Conservation (phyloP, 495 filamentous ascomycete species). For the Tirmania nivea region DNA sequence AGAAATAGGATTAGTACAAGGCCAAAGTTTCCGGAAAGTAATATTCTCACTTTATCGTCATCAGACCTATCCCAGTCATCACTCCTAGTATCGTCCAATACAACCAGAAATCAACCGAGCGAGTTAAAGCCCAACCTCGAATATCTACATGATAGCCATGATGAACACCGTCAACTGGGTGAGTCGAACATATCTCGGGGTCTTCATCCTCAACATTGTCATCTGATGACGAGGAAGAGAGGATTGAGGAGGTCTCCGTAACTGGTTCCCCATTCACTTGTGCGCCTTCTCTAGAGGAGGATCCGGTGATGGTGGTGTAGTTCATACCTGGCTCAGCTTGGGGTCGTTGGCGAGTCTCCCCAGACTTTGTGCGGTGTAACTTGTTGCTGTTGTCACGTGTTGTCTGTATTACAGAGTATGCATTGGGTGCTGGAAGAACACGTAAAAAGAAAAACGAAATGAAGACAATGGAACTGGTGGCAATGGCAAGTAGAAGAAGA, state of each 20-base stretch:
- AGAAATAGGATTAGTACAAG: slow-evolving; percentile 1
- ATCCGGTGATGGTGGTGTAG: slow-evolving; percentile 26
- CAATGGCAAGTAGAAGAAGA: slow-evolving; percentile 54
- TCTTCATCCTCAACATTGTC: slow-evolving; percentile 24
- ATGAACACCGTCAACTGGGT: slow-evolving; percentile 9
- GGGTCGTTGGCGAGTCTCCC: slow-evolving; percentile 24
- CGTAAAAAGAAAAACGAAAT: slow-evolving; percentile 60
- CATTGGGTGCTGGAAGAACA: slow-evolving; percentile 39
- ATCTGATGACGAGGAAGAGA: slow-evolving; percentile 37
- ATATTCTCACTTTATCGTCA: slow-evolving; percentile 86
- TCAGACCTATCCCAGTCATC: slow-evolving; percentile 76
- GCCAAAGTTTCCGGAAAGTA: background rate
- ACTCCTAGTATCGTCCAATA: slow-evolving; percentile 68
- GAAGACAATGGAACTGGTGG: slow-evolving; percentile 56
- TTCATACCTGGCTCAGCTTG: slow-evolving; percentile 41
- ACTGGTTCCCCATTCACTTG: slow-evolving; percentile 4
- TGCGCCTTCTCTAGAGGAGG: slow-evolving; percentile 8
- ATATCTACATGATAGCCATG: slow-evolving; percentile 51
- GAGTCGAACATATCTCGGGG: slow-evolving; percentile 19
- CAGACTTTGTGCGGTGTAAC: slow-evolving; percentile 40
- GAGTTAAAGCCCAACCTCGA: slow-evolving; percentile 60
- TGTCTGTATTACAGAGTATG: slow-evolving; percentile 44
- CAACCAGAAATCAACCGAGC: slow-evolving; percentile 67
- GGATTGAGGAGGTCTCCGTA: slow-evolving; percentile 57
- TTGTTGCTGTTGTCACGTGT: slow-evolving; percentile 29